Evolutionary conservation across 257 asterid species (phyloP), one percentile per base, ranked within the genome.

Genomic region (Gentiana macrophylla): DNA sequence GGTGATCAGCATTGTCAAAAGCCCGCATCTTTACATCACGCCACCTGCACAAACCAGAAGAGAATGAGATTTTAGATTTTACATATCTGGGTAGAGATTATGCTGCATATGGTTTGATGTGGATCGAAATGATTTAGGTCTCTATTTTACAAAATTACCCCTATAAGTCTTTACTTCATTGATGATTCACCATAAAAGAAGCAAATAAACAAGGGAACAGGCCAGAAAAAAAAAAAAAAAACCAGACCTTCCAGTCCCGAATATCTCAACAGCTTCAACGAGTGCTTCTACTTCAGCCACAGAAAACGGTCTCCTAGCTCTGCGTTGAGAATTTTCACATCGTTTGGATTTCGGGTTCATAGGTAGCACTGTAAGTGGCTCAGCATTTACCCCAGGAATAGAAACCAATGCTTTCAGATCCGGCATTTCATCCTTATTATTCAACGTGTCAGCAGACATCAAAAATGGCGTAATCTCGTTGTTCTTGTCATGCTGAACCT

Each of bases 11-110:
- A 66, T 72, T 56, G 70, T 84, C 95, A 61, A 91, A 91, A 63
- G 98, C 84, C 53, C 93, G 77, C 65, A 87, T 76, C 74, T 91
- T 91, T 35, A 91, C 90, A 62, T 91, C 96, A 10, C 98, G 97
- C 98, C 98, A 91, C 84, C 96, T 88, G 86, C 70, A 69, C 37
- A 64, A 67, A 62, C 8, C 59, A 43, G 37, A 32, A 58, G 32
- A 62, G 52, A 32, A 8, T 36, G 33, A 6, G 56, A 33, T 35
- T 48, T 35, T 46, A 36, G 13, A 32, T 6, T 24, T 24, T 24
- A 24, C 24, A 24, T 24, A 24, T 24, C 24, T 24, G 24, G 24
- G 24, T 24, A 24, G 24, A 24, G 24, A 24, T 24, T 24, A 0
- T 24, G 24, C 24, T 24, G 24, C 24, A 24, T 24, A 24, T 24